Evolutionary conservation across 345 rosid species (phyloP).

Genomic region (Salix udensis): DNA sequence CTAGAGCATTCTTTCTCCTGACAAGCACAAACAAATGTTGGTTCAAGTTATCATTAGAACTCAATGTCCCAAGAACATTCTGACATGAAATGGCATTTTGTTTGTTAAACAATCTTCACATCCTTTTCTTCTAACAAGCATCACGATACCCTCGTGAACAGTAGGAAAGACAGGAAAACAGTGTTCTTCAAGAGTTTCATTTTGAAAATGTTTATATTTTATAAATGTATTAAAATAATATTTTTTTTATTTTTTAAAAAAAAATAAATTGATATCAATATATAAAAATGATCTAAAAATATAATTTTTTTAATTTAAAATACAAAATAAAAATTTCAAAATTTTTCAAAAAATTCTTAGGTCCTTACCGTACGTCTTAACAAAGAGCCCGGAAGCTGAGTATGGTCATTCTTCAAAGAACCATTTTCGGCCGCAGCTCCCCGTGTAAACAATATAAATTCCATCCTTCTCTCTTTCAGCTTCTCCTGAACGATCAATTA

Average conservation of each 20-base stretch:
- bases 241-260: no score
- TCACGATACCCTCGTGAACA: no score
- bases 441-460: slow-evolving; percentile 71
- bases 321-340: background rate
- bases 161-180: no score
- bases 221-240: no score
- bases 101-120: background rate
- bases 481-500: slow-evolving; percentile 12
- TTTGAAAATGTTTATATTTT: no score
- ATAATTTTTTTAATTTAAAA: background rate
- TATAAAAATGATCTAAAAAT: no score
- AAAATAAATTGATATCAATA: no score
- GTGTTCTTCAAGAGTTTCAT: no score
- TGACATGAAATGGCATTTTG: background rate
- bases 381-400: slow-evolving; percentile 49
- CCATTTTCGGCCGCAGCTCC: slow-evolving; percentile 50
- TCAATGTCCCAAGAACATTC: background rate
- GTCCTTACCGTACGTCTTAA: slow-evolving; percentile 33
- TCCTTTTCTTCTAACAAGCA: background rate
- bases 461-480: slow-evolving; percentile 23
- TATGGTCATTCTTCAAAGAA: slow-evolving; percentile 25
- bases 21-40: background rate
- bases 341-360: no score
- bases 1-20: slow-evolving; percentile 47
- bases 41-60: background rate